Conservation (phyloP, 257 asterid genomes). For the Rauvolfia tetraphylla region DNA sequence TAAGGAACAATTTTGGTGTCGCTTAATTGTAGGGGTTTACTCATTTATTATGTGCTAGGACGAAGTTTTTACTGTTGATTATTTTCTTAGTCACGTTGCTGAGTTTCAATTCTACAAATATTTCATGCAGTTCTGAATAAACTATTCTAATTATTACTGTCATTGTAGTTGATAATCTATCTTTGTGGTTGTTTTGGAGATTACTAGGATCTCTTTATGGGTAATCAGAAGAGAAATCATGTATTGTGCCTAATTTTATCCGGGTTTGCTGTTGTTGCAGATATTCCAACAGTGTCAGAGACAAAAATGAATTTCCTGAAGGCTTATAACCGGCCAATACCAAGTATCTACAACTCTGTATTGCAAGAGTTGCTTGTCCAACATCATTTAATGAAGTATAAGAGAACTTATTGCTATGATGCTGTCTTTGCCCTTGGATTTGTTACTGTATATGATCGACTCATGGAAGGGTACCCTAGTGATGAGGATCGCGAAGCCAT, state of each 20-base stretch:
- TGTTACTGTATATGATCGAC: constrained; percentile 84
- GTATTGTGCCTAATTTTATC: neutral
- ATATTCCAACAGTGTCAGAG: constrained; percentile 74
- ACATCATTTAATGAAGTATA: constrained; percentile 83
- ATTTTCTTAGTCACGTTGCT: neutral
- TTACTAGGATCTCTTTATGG: neutral
- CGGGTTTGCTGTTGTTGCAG: constrained; percentile 38
- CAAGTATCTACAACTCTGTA: constrained; percentile 80
- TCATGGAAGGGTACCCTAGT: constrained; percentile 92
- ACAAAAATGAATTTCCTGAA: constrained; percentile 78
- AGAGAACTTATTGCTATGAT: constrained; percentile 73
- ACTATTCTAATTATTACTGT: neutral
- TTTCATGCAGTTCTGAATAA: neutral
- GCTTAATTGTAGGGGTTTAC: neutral
- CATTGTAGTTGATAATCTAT: neutral
- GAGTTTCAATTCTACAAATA: neutral
- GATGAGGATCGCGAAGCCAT: constrained; percentile 77
- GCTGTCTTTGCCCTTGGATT: constrained; percentile 93
- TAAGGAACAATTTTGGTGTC: neutral
- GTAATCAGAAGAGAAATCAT: constrained; percentile 1
- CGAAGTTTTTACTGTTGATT: neutral
- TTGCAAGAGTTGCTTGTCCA: constrained; percentile 90
- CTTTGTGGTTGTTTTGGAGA: neutral
- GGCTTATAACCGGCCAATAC: constrained; percentile 86
- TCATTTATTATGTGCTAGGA: no score